Evolutionary conservation across 2,329 filamentous ascomycete species (phyloP).

Genomic region (Diplodia scrobiculata): DNA sequence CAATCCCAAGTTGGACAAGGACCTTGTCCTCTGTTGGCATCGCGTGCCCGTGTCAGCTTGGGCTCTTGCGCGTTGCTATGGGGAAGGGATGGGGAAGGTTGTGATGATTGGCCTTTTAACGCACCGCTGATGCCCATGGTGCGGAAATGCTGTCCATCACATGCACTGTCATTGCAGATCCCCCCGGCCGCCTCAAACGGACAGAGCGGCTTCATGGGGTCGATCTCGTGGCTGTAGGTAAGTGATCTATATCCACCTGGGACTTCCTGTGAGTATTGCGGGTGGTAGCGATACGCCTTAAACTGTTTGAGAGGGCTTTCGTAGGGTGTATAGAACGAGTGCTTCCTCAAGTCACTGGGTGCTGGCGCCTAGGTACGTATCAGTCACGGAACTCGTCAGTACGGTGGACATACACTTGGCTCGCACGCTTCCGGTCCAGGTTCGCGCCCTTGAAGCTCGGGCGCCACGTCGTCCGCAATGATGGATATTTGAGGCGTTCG

Average conservation of each 20-base stretch:
- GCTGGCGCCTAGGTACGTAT: conserved; percentile 18
- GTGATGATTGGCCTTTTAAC: conserved; percentile 48
- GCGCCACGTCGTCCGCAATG: conserved; percentile 46
- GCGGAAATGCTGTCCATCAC: conserved; percentile 78
- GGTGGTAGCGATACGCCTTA: conserved; percentile 87
- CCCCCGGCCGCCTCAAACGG: conserved; percentile 71
- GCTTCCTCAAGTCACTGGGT: background rate
- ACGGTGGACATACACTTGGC: conserved; percentile 35
- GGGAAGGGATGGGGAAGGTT: background rate
- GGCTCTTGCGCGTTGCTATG: conserved; percentile 31
- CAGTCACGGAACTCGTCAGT: conserved; percentile 24
- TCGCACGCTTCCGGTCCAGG: conserved; percentile 7
- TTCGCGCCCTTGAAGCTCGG: conserved; percentile 42
- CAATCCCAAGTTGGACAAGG: conserved; percentile 69
- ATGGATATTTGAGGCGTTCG: conserved; percentile 30
- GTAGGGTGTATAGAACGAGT: conserved; percentile 63
- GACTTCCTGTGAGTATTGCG: conserved; percentile 69
- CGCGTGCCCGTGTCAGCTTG: conserved; percentile 43
- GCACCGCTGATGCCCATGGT: conserved; percentile 73
- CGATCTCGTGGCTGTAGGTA: conserved; percentile 91
- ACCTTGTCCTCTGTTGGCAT: conserved; percentile 66
- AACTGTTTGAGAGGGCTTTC: conserved; percentile 80
- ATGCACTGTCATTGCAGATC: conserved; percentile 72
- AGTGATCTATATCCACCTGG: conserved; percentile 79
- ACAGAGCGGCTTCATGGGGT: conserved; percentile 73